These are phyloP conservation scores for Cordia subcordata DNA, from an alignment of 257 asterid genomes.

Conservation along the genomic window DNA sequence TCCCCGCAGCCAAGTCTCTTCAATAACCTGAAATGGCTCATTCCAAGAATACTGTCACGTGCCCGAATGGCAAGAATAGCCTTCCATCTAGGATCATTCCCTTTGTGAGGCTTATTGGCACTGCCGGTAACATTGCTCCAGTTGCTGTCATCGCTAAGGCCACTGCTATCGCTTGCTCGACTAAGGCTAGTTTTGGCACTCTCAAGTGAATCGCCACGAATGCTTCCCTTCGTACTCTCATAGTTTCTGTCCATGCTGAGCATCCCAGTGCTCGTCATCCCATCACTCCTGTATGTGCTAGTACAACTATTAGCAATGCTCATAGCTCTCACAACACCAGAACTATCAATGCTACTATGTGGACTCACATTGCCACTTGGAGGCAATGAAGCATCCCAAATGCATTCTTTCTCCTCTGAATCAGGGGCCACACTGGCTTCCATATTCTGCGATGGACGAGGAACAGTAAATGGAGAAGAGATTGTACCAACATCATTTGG, in stretches of 20 bases:
- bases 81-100: constrained; percentile 6
- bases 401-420: constrained; percentile 6
- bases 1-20: constrained; percentile 5
- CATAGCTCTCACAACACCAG: background rate
- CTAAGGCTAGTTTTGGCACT: constrained; percentile 3
- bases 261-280: constrained; percentile 1
- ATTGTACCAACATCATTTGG: background rate
- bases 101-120: constrained; percentile 4
- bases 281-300: constrained; percentile 3
- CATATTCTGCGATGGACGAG: background rate
- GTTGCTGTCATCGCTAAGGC: constrained; percentile 6
- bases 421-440: background rate
- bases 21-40: constrained; percentile 4
- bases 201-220: constrained; percentile 5
- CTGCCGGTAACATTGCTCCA: constrained; percentile 1
- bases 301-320: constrained; percentile 1
- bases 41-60: constrained; percentile 4
- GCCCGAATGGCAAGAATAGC: constrained; percentile 5
- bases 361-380: constrained; percentile 9
- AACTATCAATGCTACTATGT: constrained; percentile 7
- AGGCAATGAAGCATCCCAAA: constrained; percentile 11
- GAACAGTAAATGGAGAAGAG: background rate
- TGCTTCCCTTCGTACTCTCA: constrained; percentile 4
- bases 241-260: background rate
- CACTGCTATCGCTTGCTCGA: constrained; percentile 8